Evolutionary conservation across 2,329 filamentous ascomycete genomes (phyloP).

Genomic region (Domatiomyces catenatus): DNA sequence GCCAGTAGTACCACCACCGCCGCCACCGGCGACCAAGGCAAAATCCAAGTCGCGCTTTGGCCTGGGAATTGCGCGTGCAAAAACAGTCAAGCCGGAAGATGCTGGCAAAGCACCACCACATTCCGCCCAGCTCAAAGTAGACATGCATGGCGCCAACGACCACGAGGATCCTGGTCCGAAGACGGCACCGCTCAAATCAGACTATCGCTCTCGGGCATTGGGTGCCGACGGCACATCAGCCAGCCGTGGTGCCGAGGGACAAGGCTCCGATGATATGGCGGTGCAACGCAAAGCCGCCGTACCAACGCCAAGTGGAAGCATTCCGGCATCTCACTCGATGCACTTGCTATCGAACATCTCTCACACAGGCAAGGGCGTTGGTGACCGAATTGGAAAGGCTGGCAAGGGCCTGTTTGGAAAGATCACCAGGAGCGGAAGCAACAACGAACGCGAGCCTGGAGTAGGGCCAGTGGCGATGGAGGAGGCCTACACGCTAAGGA

Average conservation of each 20-base stretch:
- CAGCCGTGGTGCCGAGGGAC: conserved; percentile 60
- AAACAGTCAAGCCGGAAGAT: conserved; percentile 29
- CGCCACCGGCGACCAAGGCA: conserved; percentile 17
- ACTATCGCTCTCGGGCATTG: conserved; percentile 50
- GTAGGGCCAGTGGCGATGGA: conserved; percentile 49
- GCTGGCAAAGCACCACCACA: conserved; percentile 6
- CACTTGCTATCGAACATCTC: conserved; percentile 54
- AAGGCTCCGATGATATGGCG: conserved; percentile 17
- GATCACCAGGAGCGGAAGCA: conserved; percentile 53
- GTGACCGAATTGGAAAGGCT: conserved; percentile 54
- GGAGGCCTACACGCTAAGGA: conserved; percentile 68
- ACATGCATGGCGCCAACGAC: conserved; percentile 18
- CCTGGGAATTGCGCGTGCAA: conserved; percentile 29
- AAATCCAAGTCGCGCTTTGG: conserved; percentile 32
- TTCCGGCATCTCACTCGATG: conserved; percentile 32
- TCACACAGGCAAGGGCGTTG: conserved; percentile 56
- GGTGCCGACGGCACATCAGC: conserved; percentile 47
- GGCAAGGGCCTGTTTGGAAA: conserved; percentile 75
- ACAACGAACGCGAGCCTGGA: conserved; percentile 42
- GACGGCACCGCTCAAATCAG: conserved; percentile 40
- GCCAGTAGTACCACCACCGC: not conserved
- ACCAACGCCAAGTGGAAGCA: not conserved
- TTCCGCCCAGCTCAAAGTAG: not conserved
- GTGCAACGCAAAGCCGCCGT: conserved; percentile 7
- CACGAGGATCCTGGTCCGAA: conserved; percentile 24